Base-by-base conservation (phyloP, 2,329 filamentous ascomycete genomes). In the Cercospora sp. region DNA sequence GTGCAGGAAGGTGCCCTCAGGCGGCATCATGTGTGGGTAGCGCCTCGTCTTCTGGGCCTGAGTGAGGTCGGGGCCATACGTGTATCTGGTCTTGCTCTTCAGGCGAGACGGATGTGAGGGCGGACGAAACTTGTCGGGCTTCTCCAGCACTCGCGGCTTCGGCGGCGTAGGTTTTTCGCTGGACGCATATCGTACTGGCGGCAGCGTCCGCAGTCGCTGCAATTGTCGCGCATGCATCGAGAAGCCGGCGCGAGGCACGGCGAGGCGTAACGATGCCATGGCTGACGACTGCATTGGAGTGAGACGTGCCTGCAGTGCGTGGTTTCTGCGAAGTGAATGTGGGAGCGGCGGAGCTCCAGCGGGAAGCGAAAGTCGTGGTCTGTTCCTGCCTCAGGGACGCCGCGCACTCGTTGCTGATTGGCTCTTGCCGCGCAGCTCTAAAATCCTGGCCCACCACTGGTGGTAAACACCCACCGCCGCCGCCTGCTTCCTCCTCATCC, bases 11-110 rank as follows among this genome's bases (percentile, higher is more conserved):
- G 91, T 92, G 5, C 93, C 92, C 77, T 90, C 85, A 0, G 93
- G 89, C 58, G 94, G 91, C 85, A 96, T 93, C 86, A 96, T 89
- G 74, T 94, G 90, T 1, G 95, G 95, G 78, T 98, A 98, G 71
- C 91, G 84, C 79, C 87, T 91, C 71, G 81, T 86, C 72, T 83
- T 85, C 83, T 92, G 92, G 69, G 85, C 86, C 70, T 86, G 82
- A 16, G 87, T 89, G 69, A 93, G 81, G 23, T 87, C 81, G 18
- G 92, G 91, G 42, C 93, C 93, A 96, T 96, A 79, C 90, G 88
- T 74, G 36, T 86, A 85, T 31, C 90, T 89, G 6, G 83, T 79
- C 63, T 81, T 80, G 72, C 85, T 84, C 64, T 86, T 85, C 33
- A 93, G 85, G 6, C 91, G 85, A 23, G 91, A 83, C 12, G 91